Percentiles rank a stretch among this genome's conserved stretches.
These are phyloP conservation scores for Lodderomyces theae DNA, from an alignment of 1,139 yeast species.

Conservation along the genomic window DNA sequence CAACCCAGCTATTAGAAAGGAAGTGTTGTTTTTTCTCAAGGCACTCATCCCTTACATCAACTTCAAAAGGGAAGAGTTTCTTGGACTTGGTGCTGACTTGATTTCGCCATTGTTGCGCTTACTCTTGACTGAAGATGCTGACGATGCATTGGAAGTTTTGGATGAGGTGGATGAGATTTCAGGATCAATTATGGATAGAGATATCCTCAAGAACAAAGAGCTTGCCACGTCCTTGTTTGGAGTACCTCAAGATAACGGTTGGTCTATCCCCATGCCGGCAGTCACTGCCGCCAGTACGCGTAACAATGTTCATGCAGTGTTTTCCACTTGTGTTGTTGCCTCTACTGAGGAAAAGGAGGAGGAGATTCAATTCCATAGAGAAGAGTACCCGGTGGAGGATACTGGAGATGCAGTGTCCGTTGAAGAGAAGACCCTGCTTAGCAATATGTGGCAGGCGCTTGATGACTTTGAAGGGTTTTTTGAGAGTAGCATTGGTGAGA, in stretches of 20 bases:
- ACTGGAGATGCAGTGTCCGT: constrained; percentile 37
- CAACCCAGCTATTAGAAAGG: constrained; percentile 75
- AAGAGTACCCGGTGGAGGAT: constrained; percentile 50
- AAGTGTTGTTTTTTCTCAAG: constrained; percentile 73
- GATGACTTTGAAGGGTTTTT: constrained; percentile 93
- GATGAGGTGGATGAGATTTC: constrained; percentile 86
- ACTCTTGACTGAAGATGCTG: constrained; percentile 82
- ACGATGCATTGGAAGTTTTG: constrained; percentile 81
- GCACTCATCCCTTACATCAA: constrained; percentile 76
- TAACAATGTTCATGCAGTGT: constrained; percentile 93
- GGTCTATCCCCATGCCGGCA: constrained; percentile 97
- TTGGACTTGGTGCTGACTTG: constrained; percentile 91
- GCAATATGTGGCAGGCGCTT: constrained; percentile 95
- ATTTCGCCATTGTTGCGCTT: constrained; percentile 85
- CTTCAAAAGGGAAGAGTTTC: constrained; percentile 72
- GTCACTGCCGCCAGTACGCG: constrained; percentile 84
- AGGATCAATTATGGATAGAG: constrained; percentile 87
- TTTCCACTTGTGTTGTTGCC: constrained; percentile 66
- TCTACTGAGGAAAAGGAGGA: constrained; percentile 33
- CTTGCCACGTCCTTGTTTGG: constrained; percentile 90
- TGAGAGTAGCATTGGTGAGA: no score
- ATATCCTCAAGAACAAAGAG: constrained; percentile 81
- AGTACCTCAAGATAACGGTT: constrained; percentile 94
- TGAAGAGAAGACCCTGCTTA: constrained; percentile 73
- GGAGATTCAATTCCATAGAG: constrained; percentile 61